Evolutionary conservation across 164 flowering plant genomes (phyloP), one percentile per base, ranked within the genome.

Genomic region (Aristolochia contorta): DNA sequence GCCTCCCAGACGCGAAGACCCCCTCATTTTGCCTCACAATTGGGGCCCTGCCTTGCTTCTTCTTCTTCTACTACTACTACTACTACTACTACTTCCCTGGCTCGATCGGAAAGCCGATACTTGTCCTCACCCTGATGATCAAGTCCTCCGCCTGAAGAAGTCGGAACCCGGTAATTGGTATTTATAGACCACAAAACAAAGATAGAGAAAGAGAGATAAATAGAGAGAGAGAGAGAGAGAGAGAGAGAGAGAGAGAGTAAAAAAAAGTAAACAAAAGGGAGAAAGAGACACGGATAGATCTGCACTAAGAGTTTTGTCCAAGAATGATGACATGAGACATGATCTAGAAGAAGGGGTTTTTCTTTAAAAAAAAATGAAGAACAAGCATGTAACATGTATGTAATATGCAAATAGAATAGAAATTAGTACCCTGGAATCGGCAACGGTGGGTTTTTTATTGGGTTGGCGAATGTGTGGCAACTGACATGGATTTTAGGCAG

Each of bases 401-500:
- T 7, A 47, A 47, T 20, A 20, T n/a, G 10, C 3, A 52, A 21
- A 23, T 45, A 21, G 9, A 9, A 18, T 22, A 3, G 25, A 30
- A 56, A 63, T 13, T 61, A 14, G 62, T 30, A 59, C 49, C 33
- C 23, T 19, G 66, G 49, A 41, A 53, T 76, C 73, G 73, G 62
- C 54, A 57, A 57, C 7, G 55, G 45, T 18, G 21, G 30, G 5
- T 47, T 51, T 47, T 63, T 47, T 51, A 59, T 62, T 68, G 62
- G 64, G 54, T 72, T 23, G 18, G 57, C 61, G 20, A 62, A 54
- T 61, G 45, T 66, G 59, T 78, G 78, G 63, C 71, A 69, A 71
- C 75, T 75, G 78, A 79, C 65, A 63, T 69, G 78, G 77, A 70
- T 47, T 68, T 75, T 64, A 65, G 74, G 56, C 46, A 64, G n/a